Percentiles rank a stretch among this genome's conserved stretches.
These are phyloP conservation scores for Pluteus cervinus DNA, from an alignment of 768 basidiomycete genomes.

Conservation along the genomic window DNA sequence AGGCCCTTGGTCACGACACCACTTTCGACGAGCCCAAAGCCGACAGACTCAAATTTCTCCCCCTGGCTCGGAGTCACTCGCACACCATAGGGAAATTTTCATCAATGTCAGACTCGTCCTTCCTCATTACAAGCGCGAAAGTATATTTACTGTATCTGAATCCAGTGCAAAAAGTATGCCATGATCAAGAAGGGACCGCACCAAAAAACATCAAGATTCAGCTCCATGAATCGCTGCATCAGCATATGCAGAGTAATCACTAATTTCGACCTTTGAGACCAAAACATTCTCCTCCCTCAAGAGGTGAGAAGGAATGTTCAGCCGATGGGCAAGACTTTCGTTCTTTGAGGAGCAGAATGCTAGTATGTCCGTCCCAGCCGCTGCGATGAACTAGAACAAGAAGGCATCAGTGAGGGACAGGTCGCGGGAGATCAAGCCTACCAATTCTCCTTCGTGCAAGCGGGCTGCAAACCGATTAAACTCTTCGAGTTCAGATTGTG, in stretches of 20 bases:
- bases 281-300: conserved; percentile 40
- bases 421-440: conserved; percentile 21
- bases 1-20: no score
- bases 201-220: background rate
- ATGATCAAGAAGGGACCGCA: conserved; percentile 7
- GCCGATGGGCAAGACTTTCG: conserved; percentile 33
- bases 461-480: conserved; percentile 46
- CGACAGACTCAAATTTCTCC: no score
- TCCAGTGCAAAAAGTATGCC: no score
- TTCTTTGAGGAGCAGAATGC: conserved; percentile 56
- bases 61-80: no score
- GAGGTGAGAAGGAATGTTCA: conserved; percentile 44
- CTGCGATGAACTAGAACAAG: conserved; percentile 46
- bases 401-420: background rate
- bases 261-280: conserved; percentile 52
- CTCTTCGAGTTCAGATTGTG: conserved; percentile 34
- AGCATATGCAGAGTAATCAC: conserved; percentile 54
- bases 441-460: conserved; percentile 48
- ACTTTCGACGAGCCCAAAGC: no score
- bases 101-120: no score
- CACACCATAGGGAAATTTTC: no score
- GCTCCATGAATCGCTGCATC: conserved; percentile 28
- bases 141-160: no score
- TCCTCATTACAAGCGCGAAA: no score
- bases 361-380: conserved; percentile 44